Conservation (phyloP, 2,329 filamentous ascomycete genomes). For the Fusarium incarnatum region DNA sequence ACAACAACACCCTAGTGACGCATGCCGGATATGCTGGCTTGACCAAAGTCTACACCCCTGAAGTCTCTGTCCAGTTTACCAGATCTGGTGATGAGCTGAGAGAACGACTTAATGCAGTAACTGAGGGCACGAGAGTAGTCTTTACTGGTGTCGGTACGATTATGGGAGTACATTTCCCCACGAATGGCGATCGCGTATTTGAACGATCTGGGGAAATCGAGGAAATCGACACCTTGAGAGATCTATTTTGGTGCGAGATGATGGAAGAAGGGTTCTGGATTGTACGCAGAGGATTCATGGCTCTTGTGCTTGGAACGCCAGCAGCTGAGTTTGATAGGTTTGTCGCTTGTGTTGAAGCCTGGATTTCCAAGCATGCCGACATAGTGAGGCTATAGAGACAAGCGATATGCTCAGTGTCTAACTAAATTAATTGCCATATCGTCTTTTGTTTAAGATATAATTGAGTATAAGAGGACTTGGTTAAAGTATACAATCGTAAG, state of each 20-base stretch:
- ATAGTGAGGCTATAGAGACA: slow-evolving; percentile 21
- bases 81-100: slow-evolving; percentile 48
- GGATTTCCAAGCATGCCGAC: slow-evolving; percentile 48
- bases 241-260: slow-evolving; percentile 62
- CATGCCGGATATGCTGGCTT: slow-evolving; percentile 61
- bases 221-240: slow-evolving; percentile 50
- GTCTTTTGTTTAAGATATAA: not conserved
- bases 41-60: slow-evolving; percentile 51
- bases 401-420: not conserved
- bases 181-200: slow-evolving; percentile 46
- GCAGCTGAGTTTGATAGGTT: slow-evolving; percentile 56
- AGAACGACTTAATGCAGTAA: slow-evolving; percentile 47
- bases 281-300: slow-evolving; percentile 55
- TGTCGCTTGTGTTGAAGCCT: slow-evolving; percentile 51
- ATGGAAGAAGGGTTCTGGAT: slow-evolving; percentile 58
- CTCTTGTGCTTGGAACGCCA: slow-evolving; percentile 55
- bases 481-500: not conserved
- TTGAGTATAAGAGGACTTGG: not conserved
- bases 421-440: not conserved
- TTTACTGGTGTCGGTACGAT: slow-evolving; percentile 55
- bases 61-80: slow-evolving; percentile 49
- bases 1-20: slow-evolving; percentile 74
- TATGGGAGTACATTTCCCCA: slow-evolving; percentile 53
- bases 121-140: slow-evolving; percentile 52
- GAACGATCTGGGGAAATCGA: slow-evolving; percentile 47